Base-by-base conservation (phyloP, 2,329 filamentous ascomycete genomes). In the Colletotrichum cereale region DNA sequence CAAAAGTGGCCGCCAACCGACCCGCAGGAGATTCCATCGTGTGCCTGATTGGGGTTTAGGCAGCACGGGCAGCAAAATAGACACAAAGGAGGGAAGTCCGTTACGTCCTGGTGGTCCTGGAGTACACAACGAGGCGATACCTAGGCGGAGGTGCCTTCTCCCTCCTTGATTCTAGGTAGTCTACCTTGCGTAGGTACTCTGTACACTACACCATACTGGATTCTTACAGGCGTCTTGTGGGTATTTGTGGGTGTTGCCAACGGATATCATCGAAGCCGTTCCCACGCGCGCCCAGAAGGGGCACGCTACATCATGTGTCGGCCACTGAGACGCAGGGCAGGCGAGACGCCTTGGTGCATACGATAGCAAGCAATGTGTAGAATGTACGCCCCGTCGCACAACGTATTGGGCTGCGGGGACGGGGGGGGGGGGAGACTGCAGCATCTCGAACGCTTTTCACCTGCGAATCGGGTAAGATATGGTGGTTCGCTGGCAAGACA, bases 321-420 rank as follows among this genome's bases (percentile, higher is more conserved):
- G 47, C 61, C 53, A 21, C 26, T 60, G 64, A 38, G 50, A 60
- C 12, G 44, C 48, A 34, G 56, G 24, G 2, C 42, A 57, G 26
- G 55, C 26, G 58, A 64, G 58, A 53, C 53, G 65, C 58, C 61
- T 72, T 61, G 42, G 65, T 47, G 68, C 64, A 63, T 53, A 47
- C 38, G n/a, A 11, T 8, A 21, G 62, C n/a, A n/a, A 47, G 31
- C 14, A 50, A 7, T n/a, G 18, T 34, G 21, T 44, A 8, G 42
- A n/a, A 21, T 10, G 21, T 44, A n/a, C 8, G 42, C 10, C 1
- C 10, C 47, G 31, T 62, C 21, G 18, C 44, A 62, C 31, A 24
- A 26, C 8, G 36, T 21, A 21, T 42, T 14, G 34, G 36, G 29
- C 8, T 40, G 47, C 38, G n/a, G n/a, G 38, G 12, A 16, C 11